These are phyloP conservation scores for Firmiana major DNA, from an alignment of 345 rosid species.

Conservation along the genomic window DNA sequence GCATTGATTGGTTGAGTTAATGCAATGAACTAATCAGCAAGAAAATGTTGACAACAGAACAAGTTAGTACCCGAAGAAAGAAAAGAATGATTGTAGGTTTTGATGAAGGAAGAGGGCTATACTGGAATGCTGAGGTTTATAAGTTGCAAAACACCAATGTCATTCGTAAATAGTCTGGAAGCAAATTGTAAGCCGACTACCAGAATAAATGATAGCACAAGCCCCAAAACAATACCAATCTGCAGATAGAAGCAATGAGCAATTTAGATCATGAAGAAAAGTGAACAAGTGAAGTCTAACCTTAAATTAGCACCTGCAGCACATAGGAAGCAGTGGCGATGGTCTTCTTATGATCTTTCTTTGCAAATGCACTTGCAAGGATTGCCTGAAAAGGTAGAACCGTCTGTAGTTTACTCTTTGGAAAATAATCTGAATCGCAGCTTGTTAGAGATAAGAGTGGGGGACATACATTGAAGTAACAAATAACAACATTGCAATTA, in stretches of 20 bases:
- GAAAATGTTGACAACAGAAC: neutral
- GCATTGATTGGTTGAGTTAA: slow-evolving; percentile 64
- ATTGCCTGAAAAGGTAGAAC: slow-evolving; percentile 33
- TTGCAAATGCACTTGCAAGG: slow-evolving; percentile 55
- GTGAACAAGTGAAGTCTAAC: neutral
- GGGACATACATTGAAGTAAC: no score
- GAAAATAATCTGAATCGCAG: neutral
- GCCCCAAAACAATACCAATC: slow-evolving; percentile 50
- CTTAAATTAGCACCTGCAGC: slow-evolving; percentile 37
- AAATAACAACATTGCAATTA: neutral
- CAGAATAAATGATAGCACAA: slow-evolving; percentile 34
- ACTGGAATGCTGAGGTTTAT: slow-evolving; percentile 52
- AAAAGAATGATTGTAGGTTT: neutral
- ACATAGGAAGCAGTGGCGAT: slow-evolving; percentile 43
- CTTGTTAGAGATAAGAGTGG: no score
- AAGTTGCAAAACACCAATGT: slow-evolving; percentile 33
- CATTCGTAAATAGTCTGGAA: slow-evolving; percentile 41
- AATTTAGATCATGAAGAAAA: neutral
- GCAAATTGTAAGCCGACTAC: slow-evolving; percentile 35
- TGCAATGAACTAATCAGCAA: slow-evolving; percentile 42
- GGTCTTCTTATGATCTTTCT: slow-evolving; percentile 38
- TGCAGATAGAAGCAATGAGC: slow-evolving; percentile 20
- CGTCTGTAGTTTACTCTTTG: neutral
- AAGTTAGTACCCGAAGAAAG: neutral
- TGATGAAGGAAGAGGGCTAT: slow-evolving; percentile 5